These are phyloP conservation scores for Eucalyptus sp. DNA, from an alignment of 345 rosid species.

Conservation along the genomic window DNA sequence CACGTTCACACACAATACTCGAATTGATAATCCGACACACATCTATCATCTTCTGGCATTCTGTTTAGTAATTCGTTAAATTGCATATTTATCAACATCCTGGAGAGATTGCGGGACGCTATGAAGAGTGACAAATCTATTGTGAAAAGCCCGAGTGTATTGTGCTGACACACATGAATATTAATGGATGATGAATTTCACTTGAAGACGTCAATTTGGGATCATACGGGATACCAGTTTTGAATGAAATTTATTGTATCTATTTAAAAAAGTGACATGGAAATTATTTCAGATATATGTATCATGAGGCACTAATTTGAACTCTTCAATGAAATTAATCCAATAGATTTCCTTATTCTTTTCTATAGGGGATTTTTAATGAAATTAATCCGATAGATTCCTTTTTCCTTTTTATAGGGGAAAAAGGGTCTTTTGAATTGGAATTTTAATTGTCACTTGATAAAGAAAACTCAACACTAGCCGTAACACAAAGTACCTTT, in stretches of 20 bases:
- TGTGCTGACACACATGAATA: no score
- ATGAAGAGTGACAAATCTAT: no score
- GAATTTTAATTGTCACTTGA: not conserved
- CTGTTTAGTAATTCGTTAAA: accelerated
- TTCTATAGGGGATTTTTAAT: not conserved
- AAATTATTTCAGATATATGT: not conserved
- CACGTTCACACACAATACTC: not conserved
- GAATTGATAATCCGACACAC: accelerated
- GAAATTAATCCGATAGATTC: not conserved
- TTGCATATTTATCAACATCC: not conserved
- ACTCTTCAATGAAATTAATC: not conserved
- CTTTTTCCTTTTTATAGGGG: not conserved
- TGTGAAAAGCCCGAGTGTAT: not conserved
- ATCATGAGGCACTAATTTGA: not conserved
- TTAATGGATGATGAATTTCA: not conserved
- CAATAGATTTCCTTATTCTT: not conserved
- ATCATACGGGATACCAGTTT: not conserved
- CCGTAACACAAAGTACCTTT: not conserved
- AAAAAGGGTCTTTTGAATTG: not conserved
- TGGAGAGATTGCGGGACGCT: no score
- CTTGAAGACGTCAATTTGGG: accelerated
- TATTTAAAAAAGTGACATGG: no score
- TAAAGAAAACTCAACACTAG: not conserved
- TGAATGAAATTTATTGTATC: no score
- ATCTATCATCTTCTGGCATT: not conserved